Evolutionary conservation across 2,329 filamentous ascomycete genomes (phyloP).

Genomic region (Metarhizium robertsii): DNA sequence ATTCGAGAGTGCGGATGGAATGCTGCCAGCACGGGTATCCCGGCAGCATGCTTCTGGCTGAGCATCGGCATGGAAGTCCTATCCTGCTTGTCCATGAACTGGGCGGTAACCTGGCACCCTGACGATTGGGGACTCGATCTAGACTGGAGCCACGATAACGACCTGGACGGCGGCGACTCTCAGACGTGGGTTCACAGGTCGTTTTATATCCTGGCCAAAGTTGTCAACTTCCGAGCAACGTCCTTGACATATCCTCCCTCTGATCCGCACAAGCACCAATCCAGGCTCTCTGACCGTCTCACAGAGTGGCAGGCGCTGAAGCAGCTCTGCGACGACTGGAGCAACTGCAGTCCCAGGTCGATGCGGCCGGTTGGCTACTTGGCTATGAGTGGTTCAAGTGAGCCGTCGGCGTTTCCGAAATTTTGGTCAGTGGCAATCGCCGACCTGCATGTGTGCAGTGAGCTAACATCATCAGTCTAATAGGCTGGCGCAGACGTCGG

Average conservation of each 20-base stretch:
- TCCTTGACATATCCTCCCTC: slow-evolving; percentile 52
- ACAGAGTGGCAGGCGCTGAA: slow-evolving; percentile 76
- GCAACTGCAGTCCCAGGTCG: slow-evolving; percentile 64
- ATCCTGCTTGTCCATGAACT: slow-evolving; percentile 78
- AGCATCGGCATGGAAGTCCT: slow-evolving; percentile 88
- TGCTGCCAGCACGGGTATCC: slow-evolving; percentile 67
- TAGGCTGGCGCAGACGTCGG: slow-evolving; percentile 18
- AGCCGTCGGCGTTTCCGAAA: slow-evolving; percentile 73
- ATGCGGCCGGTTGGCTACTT: slow-evolving; percentile 83
- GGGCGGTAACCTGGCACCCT: slow-evolving; percentile 79
- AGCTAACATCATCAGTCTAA: background rate
- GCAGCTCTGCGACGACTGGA: slow-evolving; percentile 76
- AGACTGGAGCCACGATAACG: slow-evolving; percentile 38
- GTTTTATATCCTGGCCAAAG: slow-evolving; percentile 78
- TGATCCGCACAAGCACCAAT: slow-evolving; percentile 53
- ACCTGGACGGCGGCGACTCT: slow-evolving; percentile 38
- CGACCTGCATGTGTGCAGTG: background rate
- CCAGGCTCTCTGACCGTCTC: slow-evolving; percentile 53
- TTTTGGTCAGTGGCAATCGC: slow-evolving; percentile 54
- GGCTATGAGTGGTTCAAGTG: slow-evolving; percentile 54
- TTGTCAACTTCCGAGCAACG: slow-evolving; percentile 73
- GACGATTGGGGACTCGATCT: slow-evolving; percentile 85
- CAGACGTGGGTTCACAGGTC: slow-evolving; percentile 72
- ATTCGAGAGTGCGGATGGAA: slow-evolving; percentile 90
- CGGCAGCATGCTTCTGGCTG: slow-evolving; percentile 87